phyloP scores from a whole-genome alignment of 2,329 filamentous ascomycete genomes.

The Beauveria varroae region DNA sequence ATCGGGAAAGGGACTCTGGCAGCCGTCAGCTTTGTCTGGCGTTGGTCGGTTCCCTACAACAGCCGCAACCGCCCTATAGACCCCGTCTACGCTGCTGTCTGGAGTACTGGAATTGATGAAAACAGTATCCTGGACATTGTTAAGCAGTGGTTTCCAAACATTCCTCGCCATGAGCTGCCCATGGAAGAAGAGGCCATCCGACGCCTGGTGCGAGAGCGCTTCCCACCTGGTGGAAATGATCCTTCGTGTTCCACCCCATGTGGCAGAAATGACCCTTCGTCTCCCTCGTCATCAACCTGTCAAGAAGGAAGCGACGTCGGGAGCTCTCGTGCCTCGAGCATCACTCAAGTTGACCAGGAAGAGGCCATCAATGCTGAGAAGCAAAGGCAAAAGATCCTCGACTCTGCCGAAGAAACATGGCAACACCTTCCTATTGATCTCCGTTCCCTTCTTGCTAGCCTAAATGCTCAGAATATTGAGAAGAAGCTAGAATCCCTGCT shows the following conservation, averaged over 20 bases:
- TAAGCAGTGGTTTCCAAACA: slow-evolving; percentile 4
- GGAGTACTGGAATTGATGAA: slow-evolving; percentile 5
- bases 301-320: not conserved
- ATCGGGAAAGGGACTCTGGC: not conserved
- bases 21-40: slow-evolving; percentile 12
- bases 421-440: slow-evolving; percentile 6
- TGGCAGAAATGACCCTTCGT: too few relatives aligned
- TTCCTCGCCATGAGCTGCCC: slow-evolving; percentile 10
- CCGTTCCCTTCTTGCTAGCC: slow-evolving; percentile 12
- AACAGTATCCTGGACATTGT: slow-evolving; percentile 4
- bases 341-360: not conserved
- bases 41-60: slow-evolving; percentile 16
- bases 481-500: slow-evolving; percentile 12
- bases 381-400: slow-evolving; percentile 2
- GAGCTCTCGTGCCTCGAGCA: not conserved
- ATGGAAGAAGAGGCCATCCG: slow-evolving; percentile 12
- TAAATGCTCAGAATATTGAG: slow-evolving; percentile 13
- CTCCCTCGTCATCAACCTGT: not conserved
- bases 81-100: slow-evolving; percentile 12
- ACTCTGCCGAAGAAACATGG: slow-evolving; percentile 15
- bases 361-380: not conserved
- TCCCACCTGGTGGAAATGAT: not conserved
- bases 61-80: slow-evolving; percentile 15
- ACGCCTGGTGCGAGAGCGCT: slow-evolving; percentile 9
- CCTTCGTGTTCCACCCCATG: too few relatives aligned